These are phyloP conservation scores for Grosmannia serpens DNA, from an alignment of 2,329 filamentous ascomycete genomes.

Conservation along the genomic window DNA sequence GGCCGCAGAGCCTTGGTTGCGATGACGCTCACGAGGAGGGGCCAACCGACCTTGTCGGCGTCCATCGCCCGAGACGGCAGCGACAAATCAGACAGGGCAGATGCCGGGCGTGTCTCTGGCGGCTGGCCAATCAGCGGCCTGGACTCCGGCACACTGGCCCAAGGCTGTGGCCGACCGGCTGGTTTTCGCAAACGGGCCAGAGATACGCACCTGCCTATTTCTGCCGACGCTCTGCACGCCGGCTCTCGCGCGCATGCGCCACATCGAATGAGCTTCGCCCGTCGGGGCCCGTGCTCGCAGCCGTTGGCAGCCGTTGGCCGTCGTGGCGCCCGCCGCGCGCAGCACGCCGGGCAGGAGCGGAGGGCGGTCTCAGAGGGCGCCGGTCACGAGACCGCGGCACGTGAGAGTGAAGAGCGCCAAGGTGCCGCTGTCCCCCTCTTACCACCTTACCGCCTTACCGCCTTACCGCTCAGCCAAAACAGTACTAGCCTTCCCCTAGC, in stretches of 20 bases:
- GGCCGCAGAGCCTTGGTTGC: neutral
- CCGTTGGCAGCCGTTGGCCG: neutral
- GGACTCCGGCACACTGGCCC: constrained; percentile 1
- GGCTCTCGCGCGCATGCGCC: no score
- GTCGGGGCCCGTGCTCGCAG: neutral
- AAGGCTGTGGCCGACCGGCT: neutral
- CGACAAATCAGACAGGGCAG: constrained; percentile 8
- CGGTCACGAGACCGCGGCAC: neutral
- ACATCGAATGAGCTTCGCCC: neutral
- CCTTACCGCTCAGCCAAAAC: neutral
- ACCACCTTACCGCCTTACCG: no score
- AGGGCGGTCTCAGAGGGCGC: no score
- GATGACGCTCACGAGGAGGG: neutral
- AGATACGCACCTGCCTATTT: no score
- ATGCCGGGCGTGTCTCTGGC: neutral
- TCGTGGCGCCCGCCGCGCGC: no score
- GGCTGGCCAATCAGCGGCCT: constrained; percentile 1
- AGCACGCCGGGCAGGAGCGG: no score
- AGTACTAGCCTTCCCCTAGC: neutral
- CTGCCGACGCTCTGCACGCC: neutral
- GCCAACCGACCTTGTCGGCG: no score
- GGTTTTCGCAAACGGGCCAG: neutral
- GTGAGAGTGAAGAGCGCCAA: neutral
- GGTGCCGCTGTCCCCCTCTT: no score
- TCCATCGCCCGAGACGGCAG: neutral